Percentiles rank a stretch among this genome's conserved stretches.
Conservation (phyloP, 2,329 filamentous ascomycete species). For the Sclerotinia spermophila region DNA sequence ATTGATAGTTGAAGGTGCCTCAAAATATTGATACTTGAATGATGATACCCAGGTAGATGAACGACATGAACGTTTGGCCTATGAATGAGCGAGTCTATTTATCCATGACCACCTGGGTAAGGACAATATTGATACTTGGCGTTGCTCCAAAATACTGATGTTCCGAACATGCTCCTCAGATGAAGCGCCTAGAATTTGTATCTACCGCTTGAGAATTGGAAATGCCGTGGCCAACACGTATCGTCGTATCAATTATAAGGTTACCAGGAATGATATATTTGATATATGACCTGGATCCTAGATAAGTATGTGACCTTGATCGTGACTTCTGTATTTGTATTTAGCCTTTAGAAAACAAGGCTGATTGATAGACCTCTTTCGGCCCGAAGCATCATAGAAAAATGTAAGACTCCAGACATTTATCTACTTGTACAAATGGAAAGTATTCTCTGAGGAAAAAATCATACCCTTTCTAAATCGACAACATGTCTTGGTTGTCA, state of each 20-base stretch:
- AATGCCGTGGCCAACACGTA: background rate
- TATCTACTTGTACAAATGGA: background rate
- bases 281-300: background rate
- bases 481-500: background rate
- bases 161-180: background rate
- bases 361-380: conserved; percentile 18
- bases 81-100: background rate
- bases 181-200: background rate
- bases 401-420: conserved; percentile 6
- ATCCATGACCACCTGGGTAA: background rate
- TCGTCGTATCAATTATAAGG: background rate
- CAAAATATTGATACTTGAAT: background rate
- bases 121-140: background rate
- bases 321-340: conserved; percentile 12
- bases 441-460: background rate
- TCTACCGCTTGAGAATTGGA: background rate
- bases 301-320: background rate
- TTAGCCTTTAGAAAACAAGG: conserved; percentile 21
- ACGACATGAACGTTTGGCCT: background rate
- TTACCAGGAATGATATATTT: background rate
- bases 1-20: background rate
- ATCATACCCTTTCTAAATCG: background rate
- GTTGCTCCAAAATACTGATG: background rate
- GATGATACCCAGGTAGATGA: background rate
- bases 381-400: conserved; percentile 15